These are phyloP conservation scores for Acanthamoeba rhysodes DNA, from an alignment of 208 protist genomes.

Conservation along the genomic window DNA sequence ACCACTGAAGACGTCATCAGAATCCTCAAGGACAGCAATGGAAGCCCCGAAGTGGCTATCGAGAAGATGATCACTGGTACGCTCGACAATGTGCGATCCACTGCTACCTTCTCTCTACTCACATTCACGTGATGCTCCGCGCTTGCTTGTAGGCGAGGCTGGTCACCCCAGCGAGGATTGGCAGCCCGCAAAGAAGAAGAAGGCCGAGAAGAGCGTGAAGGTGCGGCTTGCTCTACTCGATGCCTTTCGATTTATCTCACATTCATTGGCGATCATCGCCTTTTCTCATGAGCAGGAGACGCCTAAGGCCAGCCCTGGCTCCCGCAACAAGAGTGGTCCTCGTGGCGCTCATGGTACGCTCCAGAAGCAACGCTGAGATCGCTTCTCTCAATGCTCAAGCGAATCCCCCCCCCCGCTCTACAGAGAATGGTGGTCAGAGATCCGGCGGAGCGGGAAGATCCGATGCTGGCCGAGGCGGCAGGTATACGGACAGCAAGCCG, in stretches of 20 bases:
- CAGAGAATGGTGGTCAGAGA: not conserved
- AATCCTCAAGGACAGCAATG: conserved; percentile 6
- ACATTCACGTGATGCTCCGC: not conserved
- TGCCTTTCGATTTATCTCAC: too few species aligned
- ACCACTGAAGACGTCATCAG: conserved; percentile 33
- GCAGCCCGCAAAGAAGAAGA: conserved; percentile 47
- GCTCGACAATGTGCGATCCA: not conserved
- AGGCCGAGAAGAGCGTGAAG: not conserved
- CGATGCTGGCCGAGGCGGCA: not conserved
- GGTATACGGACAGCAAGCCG: not conserved
- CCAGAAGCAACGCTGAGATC: not conserved
- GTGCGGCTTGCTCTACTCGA: not conserved
- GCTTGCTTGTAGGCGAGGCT: conserved; percentile 15
- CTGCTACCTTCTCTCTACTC: too few species aligned
- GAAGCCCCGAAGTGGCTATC: not conserved
- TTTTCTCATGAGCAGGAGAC: not conserved
- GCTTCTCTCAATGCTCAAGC: not conserved
- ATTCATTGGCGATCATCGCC: too few species aligned
- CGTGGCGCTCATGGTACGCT: not conserved
- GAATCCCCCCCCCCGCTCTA: not conserved
- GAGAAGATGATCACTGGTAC: conserved; percentile 53
- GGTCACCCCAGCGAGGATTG: conserved; percentile 43
- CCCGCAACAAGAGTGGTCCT: not conserved
- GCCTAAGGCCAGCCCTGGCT: conserved; percentile 6
- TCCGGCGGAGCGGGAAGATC: not conserved